Base-by-base conservation (phyloP, 805 yeast genomes). In the Ogataea dorogensis region DNA sequence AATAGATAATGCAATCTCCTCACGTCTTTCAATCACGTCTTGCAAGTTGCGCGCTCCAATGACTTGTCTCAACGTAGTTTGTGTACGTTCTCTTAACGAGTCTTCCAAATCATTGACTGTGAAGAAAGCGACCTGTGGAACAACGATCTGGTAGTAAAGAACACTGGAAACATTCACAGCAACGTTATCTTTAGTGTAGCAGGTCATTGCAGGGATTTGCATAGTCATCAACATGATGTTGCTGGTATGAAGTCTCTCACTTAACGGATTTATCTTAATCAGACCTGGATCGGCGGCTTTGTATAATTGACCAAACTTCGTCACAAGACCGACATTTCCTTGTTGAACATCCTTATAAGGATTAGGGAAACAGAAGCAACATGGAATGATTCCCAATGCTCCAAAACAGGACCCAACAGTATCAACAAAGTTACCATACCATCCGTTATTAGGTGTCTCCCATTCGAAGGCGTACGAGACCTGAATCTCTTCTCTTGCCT, bases 151-250 rank as follows among this genome's bases (percentile, higher is more conserved):
- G 63, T 73, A 81, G 58, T 80, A 79, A 23, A 81, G 69, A 17
- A 81, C 86, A 8, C 84, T 76, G 25, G 83, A 77, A 42, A 80
- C 63, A n/a, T 67, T 52, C 35, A 81, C 75, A 33, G 72, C 64
- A 38, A 81, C 83, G 46, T 81, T 81, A 56, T 81, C 88, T 50
- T 73, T 70, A n/a, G 88, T 81, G 63, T 81, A 70, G 61, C 86
- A 80, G 25, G 68, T 64, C 54, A 80, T 82, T n/a, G 75, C 73
- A 2, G 85, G 84, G 27, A 81, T 71, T 42, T 80, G 86, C 46
- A 72, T 60, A 18, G 79, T 79, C 55, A 69, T 76, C 46, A 77
- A 65, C 65, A 71, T 75, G 47, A 81, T 68, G 46, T 71, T 70
- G 12, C 77, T 79, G 16, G 54, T 48, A 41, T 63, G 59, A 44